Evolutionary conservation across 345 rosid genomes (phyloP), one percentile per base, ranked within the genome.

Genomic region (Excoecaria cochinchinensis): DNA sequence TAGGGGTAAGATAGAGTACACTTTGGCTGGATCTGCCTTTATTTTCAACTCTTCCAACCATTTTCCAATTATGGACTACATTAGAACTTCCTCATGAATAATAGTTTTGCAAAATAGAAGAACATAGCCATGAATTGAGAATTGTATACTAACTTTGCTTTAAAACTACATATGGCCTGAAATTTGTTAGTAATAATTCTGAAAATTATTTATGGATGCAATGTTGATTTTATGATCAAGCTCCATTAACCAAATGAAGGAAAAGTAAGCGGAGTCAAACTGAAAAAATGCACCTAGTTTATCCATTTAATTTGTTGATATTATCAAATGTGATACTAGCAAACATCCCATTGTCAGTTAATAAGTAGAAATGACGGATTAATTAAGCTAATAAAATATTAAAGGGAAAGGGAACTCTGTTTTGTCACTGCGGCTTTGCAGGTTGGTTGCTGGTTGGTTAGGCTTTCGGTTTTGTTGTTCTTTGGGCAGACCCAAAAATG

Each of bases 391-490:
- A 64, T 24, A 8, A 24, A 60, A 25, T 65, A 25, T 76, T 70
- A 58, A 42, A 55, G 60, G 75, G 24, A 61, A 48, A 38, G 53
- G 69, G 71, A 72, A 17, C 84, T 78, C 81, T 77, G 84, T 77
- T 61, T 75, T 74, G 78, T 55, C 86, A 82, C 85, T 69, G 84
- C 84, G 78, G 81, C 80, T 82, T 55, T 80, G 80, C 77, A 75
- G 82, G 81, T 59, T 47, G 71, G 53, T 81, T 67, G 80, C 75
- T 56, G 72, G 83, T 77, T 83, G 57, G 83, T 73, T 69, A 82
- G 10, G 77, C 31, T 31, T 31, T 70, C 39, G 74, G 68, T 9
- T 71, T 75, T n/a, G 12, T 65, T 65, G 7, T 22, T 9, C 39
- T 31, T 77, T 52, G 69, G 72, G 36, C 11, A 72, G 42, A 62